phyloP scores from a whole-genome alignment of 257 asterid species.

The Ilex asprella region DNA sequence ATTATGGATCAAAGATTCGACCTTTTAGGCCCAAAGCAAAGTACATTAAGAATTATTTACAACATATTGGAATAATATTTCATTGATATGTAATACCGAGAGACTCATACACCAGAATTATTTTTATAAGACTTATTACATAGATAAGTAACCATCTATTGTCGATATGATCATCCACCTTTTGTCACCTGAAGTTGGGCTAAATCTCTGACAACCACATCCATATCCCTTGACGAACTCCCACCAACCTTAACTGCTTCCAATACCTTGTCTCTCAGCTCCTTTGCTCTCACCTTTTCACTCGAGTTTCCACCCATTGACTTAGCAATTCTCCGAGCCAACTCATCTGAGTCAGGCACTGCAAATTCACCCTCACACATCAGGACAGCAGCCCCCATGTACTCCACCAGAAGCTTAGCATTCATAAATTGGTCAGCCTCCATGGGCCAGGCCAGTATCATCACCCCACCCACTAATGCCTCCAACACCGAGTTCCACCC shows the following conservation, averaged over 20 bases:
- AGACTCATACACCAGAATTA: too few species aligned
- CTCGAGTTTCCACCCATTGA: conserved; percentile 27
- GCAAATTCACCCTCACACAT: conserved; percentile 42
- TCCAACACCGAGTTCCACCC: conserved; percentile 80
- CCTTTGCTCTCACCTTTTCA: conserved; percentile 39
- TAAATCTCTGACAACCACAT: conserved; percentile 32
- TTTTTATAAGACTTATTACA: too few species aligned
- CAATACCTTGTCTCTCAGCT: conserved; percentile 33
- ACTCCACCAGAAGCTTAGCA: conserved; percentile 45
- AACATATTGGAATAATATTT: too few species aligned
- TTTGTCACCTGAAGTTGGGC: conserved; percentile 8
- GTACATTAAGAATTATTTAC: too few species aligned
- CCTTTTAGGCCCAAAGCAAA: too few species aligned
- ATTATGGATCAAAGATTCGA: too few species aligned
- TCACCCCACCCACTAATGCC: conserved; percentile 45
- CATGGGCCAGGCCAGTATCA: conserved; percentile 84
- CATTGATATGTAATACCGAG: too few species aligned
- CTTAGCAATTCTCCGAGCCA: conserved; percentile 36
- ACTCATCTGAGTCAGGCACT: conserved; percentile 45
- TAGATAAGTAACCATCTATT: too few species aligned
- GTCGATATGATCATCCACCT: too few species aligned
- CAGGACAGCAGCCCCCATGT: conserved; percentile 27
- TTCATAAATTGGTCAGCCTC: conserved; percentile 75
- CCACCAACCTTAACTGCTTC: conserved; percentile 47
- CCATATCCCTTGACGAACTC: conserved; percentile 40